Conservation (phyloP, 1,284 basidiomycete genomes). For the Anthracocystis walkeri region DNA sequence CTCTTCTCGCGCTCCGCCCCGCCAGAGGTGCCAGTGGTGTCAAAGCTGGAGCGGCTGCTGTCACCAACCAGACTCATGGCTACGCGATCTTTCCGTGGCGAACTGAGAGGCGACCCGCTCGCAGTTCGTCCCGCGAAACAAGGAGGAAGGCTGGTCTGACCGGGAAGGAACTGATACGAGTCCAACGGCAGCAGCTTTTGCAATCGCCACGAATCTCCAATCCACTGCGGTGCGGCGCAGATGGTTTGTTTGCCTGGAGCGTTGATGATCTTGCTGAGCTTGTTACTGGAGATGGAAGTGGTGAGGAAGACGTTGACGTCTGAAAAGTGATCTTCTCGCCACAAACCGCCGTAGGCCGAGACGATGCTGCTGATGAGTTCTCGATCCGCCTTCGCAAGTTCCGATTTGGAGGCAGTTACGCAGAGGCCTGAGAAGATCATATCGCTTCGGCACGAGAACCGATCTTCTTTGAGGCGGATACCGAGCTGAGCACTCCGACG, state of each 20-base stretch:
- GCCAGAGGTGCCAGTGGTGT: background rate
- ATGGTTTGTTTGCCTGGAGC: constrained; percentile 74
- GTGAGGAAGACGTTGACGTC: constrained; percentile 89
- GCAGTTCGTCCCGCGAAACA: constrained; percentile 39
- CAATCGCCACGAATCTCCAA: constrained; percentile 80
- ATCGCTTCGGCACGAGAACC: constrained; percentile 80
- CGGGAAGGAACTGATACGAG: constrained; percentile 79
- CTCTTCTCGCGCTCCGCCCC: constrained; percentile 14
- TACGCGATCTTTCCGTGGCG: constrained; percentile 34
- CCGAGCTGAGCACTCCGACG: constrained; percentile 43
- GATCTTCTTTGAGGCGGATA: constrained; percentile 68
- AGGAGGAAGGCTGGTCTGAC: constrained; percentile 57
- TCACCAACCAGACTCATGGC: constrained; percentile 30
- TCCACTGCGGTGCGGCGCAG: constrained; percentile 83
- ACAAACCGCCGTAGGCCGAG: constrained; percentile 83
- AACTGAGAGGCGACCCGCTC: constrained; percentile 35
- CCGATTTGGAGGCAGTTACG: constrained; percentile 73
- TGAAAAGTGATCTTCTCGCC: constrained; percentile 78
- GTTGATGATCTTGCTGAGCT: constrained; percentile 70
- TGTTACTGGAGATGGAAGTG: constrained; percentile 39
- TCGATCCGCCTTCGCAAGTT: constrained; percentile 75
- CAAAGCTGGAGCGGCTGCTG: background rate
- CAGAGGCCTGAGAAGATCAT: constrained; percentile 83
- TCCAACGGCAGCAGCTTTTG: constrained; percentile 74
- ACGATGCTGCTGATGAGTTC: constrained; percentile 81